Conservation (phyloP, 441 rosid species). For the Gossypium davidsonii region DNA sequence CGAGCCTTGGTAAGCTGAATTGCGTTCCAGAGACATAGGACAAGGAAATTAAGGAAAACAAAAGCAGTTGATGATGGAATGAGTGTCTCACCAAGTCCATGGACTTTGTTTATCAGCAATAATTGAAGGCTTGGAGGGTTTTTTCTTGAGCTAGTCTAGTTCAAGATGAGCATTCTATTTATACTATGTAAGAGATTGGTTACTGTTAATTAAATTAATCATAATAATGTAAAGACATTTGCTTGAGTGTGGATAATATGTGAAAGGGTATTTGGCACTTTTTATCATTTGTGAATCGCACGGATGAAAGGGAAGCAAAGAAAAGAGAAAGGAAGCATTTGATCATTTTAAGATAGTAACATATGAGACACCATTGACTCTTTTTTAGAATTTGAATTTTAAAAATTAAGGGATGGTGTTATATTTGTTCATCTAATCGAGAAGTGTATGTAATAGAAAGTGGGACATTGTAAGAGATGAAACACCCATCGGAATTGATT, state of each 20-base stretch:
- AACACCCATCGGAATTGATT: too few relatives aligned
- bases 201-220: not conserved
- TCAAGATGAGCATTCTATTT: not conserved
- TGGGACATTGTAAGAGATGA: too few relatives aligned
- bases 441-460: too few relatives aligned
- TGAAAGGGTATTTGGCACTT: not conserved
- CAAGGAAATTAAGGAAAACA: not conserved
- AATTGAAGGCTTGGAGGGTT: not conserved
- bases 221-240: too few relatives aligned
- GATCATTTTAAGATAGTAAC: not conserved
- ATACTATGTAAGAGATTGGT: not conserved
- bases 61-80: not conserved
- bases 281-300: not conserved
- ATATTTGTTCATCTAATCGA: too few relatives aligned
- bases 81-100: not conserved
- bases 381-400: too few relatives aligned
- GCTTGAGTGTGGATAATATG: not conserved
- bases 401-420: too few relatives aligned
- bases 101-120: not conserved
- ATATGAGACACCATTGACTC: not conserved
- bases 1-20: constrained; percentile 28
- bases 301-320: not conserved
- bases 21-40: not conserved
- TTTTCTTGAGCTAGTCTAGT: not conserved
- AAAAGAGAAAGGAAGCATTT: too few relatives aligned